Evolutionary conservation across 305 asterid genomes (phyloP).

Genomic region (Fraxinus ornus): DNA sequence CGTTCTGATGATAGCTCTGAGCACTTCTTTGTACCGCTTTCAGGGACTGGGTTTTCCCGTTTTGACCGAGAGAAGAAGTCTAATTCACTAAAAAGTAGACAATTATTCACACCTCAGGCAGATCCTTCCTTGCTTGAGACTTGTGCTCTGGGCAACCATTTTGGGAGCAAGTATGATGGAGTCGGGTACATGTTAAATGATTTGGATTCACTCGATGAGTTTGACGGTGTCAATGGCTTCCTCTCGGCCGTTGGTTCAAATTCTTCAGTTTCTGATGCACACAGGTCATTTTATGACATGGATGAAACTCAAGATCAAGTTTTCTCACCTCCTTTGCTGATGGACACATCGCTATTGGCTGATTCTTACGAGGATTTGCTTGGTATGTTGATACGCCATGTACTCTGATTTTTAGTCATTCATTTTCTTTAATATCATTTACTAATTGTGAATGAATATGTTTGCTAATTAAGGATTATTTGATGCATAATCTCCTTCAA

Average conservation of each 20-base stretch:
- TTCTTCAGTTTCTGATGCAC: conserved; percentile 73
- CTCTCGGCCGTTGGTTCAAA: conserved; percentile 75
- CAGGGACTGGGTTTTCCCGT: conserved; percentile 66
- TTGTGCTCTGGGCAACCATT: conserved; percentile 42
- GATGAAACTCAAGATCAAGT: conserved; percentile 75
- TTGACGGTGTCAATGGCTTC: conserved; percentile 68
- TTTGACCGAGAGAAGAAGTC: conserved; percentile 55
- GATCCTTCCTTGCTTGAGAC: conserved; percentile 60
- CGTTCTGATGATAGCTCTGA: conserved; percentile 85
- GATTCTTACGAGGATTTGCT: conserved; percentile 91
- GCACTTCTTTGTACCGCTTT: conserved; percentile 83
- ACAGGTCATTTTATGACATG: conserved; percentile 65
- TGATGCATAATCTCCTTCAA: conserved; percentile 9
- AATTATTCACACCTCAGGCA: conserved; percentile 53
- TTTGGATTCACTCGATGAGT: conserved; percentile 73
- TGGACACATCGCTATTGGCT: conserved; percentile 69
- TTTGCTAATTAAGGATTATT: conserved; percentile 9
- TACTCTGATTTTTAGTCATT: conserved; percentile 11
- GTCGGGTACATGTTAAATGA: conserved; percentile 58
- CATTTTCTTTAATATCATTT: conserved; percentile 15
- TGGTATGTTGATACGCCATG: conserved; percentile 48
- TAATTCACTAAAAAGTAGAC: conserved; percentile 51
- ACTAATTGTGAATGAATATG: conserved; percentile 6
- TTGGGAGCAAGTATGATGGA: conserved; percentile 61
- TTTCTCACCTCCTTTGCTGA: conserved; percentile 89